Percentiles rank a stretch among this genome's conserved stretches.
These are phyloP conservation scores for Marasmius sp. DNA, from an alignment of 1,284 basidiomycete genomes.

Conservation along the genomic window DNA sequence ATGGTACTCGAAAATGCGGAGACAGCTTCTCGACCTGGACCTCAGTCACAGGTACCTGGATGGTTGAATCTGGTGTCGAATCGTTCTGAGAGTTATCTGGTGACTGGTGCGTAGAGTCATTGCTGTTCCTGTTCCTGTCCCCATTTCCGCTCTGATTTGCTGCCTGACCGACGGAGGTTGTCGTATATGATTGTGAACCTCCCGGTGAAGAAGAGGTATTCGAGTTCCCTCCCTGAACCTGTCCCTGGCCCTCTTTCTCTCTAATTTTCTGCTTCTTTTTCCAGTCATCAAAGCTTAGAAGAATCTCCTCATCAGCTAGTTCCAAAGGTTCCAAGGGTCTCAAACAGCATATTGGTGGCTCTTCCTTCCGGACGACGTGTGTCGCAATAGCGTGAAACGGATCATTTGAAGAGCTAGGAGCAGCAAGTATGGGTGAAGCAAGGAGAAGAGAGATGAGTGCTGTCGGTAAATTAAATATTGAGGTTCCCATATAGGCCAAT, in stretches of 20 bases:
- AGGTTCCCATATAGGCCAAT: background rate
- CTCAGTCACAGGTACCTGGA: slow-evolving; percentile 10
- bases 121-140: slow-evolving; percentile 14
- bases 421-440: slow-evolving; percentile 33
- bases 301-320: slow-evolving; percentile 56
- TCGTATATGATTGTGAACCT: background rate
- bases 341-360: slow-evolving; percentile 67
- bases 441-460: slow-evolving; percentile 42
- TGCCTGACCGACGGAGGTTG: background rate
- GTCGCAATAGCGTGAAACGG: slow-evolving; percentile 57
- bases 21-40: slow-evolving; percentile 26
- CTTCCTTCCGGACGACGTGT: slow-evolving; percentile 44
- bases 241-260: slow-evolving; percentile 9
- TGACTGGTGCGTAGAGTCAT: background rate
- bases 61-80: slow-evolving; percentile 12
- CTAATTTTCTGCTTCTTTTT: slow-evolving; percentile 62
- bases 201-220: slow-evolving; percentile 18
- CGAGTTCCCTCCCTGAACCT: slow-evolving; percentile 17
- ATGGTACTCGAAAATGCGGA: slow-evolving; percentile 66
- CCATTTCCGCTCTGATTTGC: slow-evolving; percentile 9
- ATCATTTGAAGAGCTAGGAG: slow-evolving; percentile 51
- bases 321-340: slow-evolving; percentile 51
- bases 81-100: background rate
- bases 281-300: slow-evolving; percentile 91
- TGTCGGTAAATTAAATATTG: slow-evolving; percentile 18